phyloP scores from a whole-genome alignment of 768 basidiomycete species.

The Udeniomyces megalosporus region DNA sequence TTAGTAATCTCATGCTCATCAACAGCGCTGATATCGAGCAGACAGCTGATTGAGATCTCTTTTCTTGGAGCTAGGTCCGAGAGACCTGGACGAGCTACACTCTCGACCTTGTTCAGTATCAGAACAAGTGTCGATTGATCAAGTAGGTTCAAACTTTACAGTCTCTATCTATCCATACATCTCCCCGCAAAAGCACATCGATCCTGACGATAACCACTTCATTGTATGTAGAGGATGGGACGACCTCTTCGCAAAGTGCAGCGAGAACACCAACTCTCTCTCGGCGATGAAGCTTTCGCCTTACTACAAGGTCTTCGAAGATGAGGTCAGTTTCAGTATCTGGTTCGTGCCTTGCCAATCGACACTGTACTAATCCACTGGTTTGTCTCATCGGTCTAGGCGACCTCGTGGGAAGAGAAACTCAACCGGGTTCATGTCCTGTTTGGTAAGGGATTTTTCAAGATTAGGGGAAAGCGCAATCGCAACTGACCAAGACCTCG shows the following conservation, averaged over 20 bases:
- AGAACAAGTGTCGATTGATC: conserved; percentile 94
- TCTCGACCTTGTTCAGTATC: conserved; percentile 90
- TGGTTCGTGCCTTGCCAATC: background rate
- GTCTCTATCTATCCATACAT: background rate
- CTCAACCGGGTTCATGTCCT: conserved; percentile 90
- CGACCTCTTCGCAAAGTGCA: conserved; percentile 88
- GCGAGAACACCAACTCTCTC: conserved; percentile 90
- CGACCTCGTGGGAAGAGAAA: conserved; percentile 90
- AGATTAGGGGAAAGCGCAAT: no score
- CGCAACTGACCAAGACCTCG: no score
- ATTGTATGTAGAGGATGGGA: conserved; percentile 71
- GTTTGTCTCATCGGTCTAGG: conserved; percentile 31
- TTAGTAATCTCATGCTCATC: conserved; percentile 25
- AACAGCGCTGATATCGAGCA: conserved; percentile 33
- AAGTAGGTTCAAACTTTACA: conserved; percentile 37
- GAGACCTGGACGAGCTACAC: conserved; percentile 94
- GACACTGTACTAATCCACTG: background rate
- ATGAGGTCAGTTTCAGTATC: conserved; percentile 22
- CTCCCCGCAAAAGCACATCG: background rate
- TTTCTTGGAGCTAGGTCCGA: conserved; percentile 57
- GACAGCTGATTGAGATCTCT: conserved; percentile 60
- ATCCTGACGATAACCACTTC: no score
- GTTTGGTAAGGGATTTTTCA: conserved; percentile 44
- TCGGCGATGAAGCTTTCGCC: conserved; percentile 96
- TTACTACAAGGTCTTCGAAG: conserved; percentile 67